phyloP scores from a whole-genome alignment of 805 yeast genomes.

The Suhomyces pyralidae region DNA sequence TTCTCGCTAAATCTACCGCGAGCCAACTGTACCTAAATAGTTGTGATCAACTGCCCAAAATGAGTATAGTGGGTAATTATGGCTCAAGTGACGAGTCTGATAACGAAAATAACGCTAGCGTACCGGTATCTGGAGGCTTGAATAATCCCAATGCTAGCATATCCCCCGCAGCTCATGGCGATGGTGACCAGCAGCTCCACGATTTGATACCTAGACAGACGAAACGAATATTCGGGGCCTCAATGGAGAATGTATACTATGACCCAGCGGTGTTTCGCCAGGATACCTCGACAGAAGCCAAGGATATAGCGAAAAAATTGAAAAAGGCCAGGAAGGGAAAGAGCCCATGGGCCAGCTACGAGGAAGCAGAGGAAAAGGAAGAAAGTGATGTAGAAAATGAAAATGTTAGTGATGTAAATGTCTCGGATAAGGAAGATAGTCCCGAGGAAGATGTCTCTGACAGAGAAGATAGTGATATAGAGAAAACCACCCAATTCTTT shows the following conservation, averaged over 20 bases:
- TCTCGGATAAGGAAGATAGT: too few relatives aligned
- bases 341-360: slow-evolving; percentile 60
- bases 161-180: background rate
- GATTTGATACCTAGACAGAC: background rate
- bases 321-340: slow-evolving; percentile 38
- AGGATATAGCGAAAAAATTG: slow-evolving; percentile 19
- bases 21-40: too few relatives aligned
- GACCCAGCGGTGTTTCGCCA: slow-evolving; percentile 17
- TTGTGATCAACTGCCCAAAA: too few relatives aligned
- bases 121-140: background rate
- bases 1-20: background rate
- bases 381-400: slow-evolving; percentile 13
- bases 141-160: background rate
- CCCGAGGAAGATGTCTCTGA: slow-evolving; percentile 2
- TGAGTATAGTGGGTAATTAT: slow-evolving; percentile 21
- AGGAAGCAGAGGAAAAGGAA: slow-evolving; percentile 6
- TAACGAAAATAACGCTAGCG: background rate
- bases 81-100: slow-evolving; percentile 19
- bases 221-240: slow-evolving; percentile 25
- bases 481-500: slow-evolving; percentile 24
- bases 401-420: slow-evolving; percentile 11
- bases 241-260: slow-evolving; percentile 35
- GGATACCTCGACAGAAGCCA: background rate
- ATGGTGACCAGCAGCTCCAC: background rate
- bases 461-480: background rate